Conservation (phyloP, 2,329 filamentous ascomycete species). For the Stemphylium lycopersici region DNA sequence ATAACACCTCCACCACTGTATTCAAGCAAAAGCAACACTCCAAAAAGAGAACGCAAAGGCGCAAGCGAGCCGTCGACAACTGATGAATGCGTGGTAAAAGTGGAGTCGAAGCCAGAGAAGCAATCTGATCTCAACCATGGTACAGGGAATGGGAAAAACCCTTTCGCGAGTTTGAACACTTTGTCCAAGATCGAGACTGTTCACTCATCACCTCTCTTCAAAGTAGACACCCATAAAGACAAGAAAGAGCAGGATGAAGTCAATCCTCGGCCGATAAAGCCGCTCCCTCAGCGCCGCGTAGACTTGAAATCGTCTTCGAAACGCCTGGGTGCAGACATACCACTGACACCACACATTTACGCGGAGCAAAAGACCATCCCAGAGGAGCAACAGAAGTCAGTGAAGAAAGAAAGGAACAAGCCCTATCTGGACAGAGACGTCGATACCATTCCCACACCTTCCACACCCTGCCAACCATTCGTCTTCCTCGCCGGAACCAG, state of each 20-base stretch:
- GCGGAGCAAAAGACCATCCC: background rate
- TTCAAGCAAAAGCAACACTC: background rate
- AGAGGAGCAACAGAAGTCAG: background rate
- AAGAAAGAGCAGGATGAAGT: background rate
- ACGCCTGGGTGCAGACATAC: background rate
- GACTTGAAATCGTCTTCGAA: background rate
- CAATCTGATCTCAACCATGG: too few relatives aligned
- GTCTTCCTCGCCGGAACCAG: background rate
- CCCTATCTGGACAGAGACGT: background rate
- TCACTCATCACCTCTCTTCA: background rate
- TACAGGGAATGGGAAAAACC: too few relatives aligned
- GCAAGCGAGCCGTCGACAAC: background rate
- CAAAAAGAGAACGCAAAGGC: background rate
- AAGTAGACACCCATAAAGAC: background rate
- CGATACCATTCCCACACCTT: background rate
- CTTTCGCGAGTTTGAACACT: too few relatives aligned
- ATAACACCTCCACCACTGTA: background rate
- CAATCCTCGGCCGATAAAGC: background rate
- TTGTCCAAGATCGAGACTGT: background rate
- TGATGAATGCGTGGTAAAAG: too few relatives aligned
- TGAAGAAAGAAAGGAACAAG: background rate
- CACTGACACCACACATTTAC: background rate
- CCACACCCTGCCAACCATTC: background rate
- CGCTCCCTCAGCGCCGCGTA: background rate
- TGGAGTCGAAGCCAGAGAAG: too few relatives aligned